Conservation (phyloP, 2,329 filamentous ascomycete species). For the Ustulina deusta region DNA sequence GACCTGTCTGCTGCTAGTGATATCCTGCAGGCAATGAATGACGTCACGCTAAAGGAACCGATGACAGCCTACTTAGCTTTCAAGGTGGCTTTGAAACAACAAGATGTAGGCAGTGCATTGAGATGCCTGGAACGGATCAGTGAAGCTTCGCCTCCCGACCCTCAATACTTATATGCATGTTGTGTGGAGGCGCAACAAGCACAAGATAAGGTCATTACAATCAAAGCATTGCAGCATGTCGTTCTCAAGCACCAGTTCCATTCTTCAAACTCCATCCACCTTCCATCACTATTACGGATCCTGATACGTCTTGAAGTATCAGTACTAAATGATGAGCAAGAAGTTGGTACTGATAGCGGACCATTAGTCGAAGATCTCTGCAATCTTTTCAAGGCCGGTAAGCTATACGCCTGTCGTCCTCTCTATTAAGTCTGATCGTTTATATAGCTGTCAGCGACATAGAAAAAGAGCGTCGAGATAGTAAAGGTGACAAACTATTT, state of each 20-base stretch:
- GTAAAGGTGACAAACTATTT: conserved; percentile 64
- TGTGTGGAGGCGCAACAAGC: conserved; percentile 78
- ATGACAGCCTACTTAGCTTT: conserved; percentile 81
- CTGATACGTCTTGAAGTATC: conserved; percentile 64
- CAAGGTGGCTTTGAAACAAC: conserved; percentile 72
- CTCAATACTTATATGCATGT: conserved; percentile 81
- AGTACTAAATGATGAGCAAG: conserved; percentile 53
- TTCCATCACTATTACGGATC: conserved; percentile 74
- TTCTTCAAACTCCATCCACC: conserved; percentile 63
- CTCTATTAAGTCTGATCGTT: conserved; percentile 29
- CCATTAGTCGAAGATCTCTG: conserved; percentile 64
- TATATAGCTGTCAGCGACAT: conserved; percentile 57
- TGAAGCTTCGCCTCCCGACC: conserved; percentile 63
- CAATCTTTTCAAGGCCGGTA: conserved; percentile 61
- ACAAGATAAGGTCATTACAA: conserved; percentile 70
- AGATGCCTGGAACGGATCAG: conserved; percentile 73
- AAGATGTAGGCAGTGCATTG: conserved; percentile 68
- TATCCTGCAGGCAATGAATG: conserved; percentile 70
- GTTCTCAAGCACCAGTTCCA: conserved; percentile 66
- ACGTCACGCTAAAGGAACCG: conserved; percentile 67
- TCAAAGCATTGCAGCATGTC: conserved; percentile 69
- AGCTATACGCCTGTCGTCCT: conserved; percentile 30
- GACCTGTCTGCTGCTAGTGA: conserved; percentile 66
- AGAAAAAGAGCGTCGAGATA: conserved; percentile 54
- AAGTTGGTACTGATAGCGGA: conserved; percentile 34